Base-by-base conservation (phyloP, 106 monocot species). In the Dioscorea dumetorum region DNA sequence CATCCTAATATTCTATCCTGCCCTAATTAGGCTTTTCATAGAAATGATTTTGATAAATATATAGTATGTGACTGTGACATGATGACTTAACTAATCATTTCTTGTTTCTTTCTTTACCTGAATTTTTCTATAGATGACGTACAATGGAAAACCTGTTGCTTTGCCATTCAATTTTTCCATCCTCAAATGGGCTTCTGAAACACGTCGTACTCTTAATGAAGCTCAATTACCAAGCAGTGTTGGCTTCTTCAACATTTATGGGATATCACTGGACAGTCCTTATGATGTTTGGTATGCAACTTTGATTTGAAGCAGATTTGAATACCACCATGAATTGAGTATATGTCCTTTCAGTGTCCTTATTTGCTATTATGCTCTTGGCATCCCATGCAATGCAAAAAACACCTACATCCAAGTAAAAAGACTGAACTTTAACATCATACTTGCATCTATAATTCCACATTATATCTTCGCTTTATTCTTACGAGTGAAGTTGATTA, bases 191-290 rank as follows among this genome's bases (percentile, higher is more conserved):
- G 88, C 94, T 50, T 58, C 74, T 71, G 77, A 79, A 18, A 95
- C 94, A 33, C 85, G 85, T 28, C 63, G 71, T 75, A 81, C 85
- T 64, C 85, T 95, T 18, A 67, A 83, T 18, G 60, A 74, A 68
- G 87, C 88, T 54, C 58, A 79, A 61, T 71, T 95, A 69, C 94
- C 94, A 60, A 68, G 70, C 49, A 81, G 51, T 72, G 72, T 90
- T 48, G 74, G 66, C 64, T 94, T 94, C 60, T 95, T 91, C 59
- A 90, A 88, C 77, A 83, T 95, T 70, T 95, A 75, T 73, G 94
- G 91, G 57, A 81, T 58, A 65, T 80, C 84, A 70, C 72, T 72
- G 18, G 91, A 91, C 58, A 85, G 88, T 67, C 94, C 94, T 56
- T 88, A 71, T 81, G 73, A 88, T 80, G 81, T 95, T 49, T 78